Evolutionary conservation across 305 asterid genomes (phyloP).

Genomic region (Plantago coronopus): DNA sequence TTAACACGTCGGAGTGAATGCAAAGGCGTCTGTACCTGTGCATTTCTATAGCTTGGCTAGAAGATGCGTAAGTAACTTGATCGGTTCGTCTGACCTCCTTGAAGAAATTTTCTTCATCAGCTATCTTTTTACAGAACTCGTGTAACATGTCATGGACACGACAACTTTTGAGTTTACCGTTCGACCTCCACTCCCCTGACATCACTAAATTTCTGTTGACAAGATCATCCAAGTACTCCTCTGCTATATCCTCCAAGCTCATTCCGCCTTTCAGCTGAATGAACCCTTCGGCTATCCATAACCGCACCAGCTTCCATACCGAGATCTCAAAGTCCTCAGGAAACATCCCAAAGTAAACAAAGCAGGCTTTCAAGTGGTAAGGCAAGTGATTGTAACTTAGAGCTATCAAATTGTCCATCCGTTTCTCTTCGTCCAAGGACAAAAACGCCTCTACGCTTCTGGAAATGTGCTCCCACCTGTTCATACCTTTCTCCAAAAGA

Average conservation of each 20-base stretch:
- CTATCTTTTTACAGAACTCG: constrained; percentile 28
- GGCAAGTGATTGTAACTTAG: constrained; percentile 33
- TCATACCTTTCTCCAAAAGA: constrained; percentile 18
- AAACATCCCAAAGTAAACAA: constrained; percentile 30
- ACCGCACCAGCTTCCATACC: constrained; percentile 20
- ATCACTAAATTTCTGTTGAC: constrained; percentile 27
- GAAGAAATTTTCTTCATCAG: constrained; percentile 24
- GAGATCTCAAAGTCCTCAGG: constrained; percentile 32
- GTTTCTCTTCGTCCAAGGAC: constrained; percentile 25
- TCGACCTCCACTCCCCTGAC: constrained; percentile 22
- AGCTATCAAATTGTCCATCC: constrained; percentile 25
- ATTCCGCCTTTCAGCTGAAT: constrained; percentile 22
- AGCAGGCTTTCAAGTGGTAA: constrained; percentile 28
- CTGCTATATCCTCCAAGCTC: constrained; percentile 27
- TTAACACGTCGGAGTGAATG: constrained; percentile 26
- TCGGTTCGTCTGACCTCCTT: constrained; percentile 19
- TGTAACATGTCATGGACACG: constrained; percentile 36
- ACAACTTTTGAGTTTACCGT: constrained; percentile 28
- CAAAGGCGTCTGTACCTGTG: constrained; percentile 25
- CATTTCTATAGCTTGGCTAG: constrained; percentile 1
- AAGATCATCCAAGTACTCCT: constrained; percentile 34
- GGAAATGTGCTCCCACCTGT: constrained; percentile 28
- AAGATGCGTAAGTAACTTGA: not conserved
- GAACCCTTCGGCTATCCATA: constrained; percentile 38
- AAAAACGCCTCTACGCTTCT: constrained; percentile 23